Conservation (phyloP, 495 filamentous ascomycete genomes). For the Hypoxylon cercidicola region DNA sequence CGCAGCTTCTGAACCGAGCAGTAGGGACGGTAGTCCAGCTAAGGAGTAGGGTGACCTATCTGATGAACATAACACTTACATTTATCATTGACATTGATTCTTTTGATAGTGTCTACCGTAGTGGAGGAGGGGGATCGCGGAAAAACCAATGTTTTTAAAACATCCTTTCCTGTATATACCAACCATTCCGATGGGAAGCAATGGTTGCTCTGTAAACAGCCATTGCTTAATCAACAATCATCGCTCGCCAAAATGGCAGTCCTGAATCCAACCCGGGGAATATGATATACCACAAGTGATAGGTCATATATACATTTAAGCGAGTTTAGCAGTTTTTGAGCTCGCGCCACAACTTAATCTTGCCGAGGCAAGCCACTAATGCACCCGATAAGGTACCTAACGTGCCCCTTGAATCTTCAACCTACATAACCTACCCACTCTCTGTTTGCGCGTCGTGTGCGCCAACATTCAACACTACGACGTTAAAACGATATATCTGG, state of each 20-base stretch:
- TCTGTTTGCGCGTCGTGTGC: conserved; percentile 6
- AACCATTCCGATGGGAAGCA: too few species aligned
- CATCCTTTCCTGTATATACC: too few species aligned
- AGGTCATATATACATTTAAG: conserved; percentile 1
- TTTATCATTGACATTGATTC: too few species aligned
- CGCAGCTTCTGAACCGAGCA: conserved; percentile 19
- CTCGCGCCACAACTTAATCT: conserved; percentile 29
- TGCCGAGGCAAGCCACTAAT: background rate
- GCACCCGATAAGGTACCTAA: background rate
- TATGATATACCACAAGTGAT: too few species aligned
- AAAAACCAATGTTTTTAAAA: too few species aligned
- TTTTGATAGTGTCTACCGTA: too few species aligned
- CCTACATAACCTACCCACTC: background rate
- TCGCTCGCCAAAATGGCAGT: too few species aligned
- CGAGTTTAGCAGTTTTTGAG: conserved; percentile 2
- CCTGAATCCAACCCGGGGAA: too few species aligned
- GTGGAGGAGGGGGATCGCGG: too few species aligned
- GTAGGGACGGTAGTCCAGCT: conserved; percentile 7
- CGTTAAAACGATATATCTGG: background rate
- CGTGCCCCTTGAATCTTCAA: background rate
- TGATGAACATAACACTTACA: background rate
- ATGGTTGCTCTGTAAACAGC: too few species aligned
- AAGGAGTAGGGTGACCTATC: background rate
- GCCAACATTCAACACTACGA: conserved; percentile 3
- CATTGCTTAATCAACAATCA: too few species aligned